A percentile compares a stretch with the other conserved stretches of the same genome.
Conservation (phyloP, 352 stramenopile genomes). For the Phytophthora pseudosyringae region DNA sequence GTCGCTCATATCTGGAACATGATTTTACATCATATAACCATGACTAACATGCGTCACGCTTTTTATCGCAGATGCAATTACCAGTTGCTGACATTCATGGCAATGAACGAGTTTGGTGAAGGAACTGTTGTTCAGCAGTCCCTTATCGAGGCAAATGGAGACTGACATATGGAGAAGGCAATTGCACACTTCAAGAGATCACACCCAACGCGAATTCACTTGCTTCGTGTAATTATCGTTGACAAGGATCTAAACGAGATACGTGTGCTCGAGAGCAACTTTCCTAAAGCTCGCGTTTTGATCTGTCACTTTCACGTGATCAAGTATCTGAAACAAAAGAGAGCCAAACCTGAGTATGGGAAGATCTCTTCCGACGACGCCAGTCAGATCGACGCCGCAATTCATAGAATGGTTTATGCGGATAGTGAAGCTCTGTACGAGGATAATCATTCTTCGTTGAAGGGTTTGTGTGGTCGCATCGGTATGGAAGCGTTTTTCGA, state of each 20-base stretch:
- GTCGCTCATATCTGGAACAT: no score
- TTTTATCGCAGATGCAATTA: slow-evolving; percentile 31
- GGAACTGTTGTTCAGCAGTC: slow-evolving; percentile 12
- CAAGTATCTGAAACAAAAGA: slow-evolving; percentile 23
- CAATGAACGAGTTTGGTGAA: slow-evolving; percentile 25
- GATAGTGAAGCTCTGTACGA: neutral
- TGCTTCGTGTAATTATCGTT: neutral
- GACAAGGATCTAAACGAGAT: slow-evolving; percentile 6
- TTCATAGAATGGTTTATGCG: slow-evolving; percentile 34
- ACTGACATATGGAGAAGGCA: slow-evolving; percentile 1
- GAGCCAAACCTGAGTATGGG: slow-evolving; percentile 5
- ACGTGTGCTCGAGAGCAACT: slow-evolving; percentile 7
- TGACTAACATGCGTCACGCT: neutral
- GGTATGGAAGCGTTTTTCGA: slow-evolving; percentile 9
- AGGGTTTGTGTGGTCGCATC: neutral
- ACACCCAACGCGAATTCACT: neutral
- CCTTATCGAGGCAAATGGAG: neutral
- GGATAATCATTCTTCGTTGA: neutral
- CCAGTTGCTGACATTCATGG: slow-evolving; percentile 22
- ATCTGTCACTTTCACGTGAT: slow-evolving; percentile 34
- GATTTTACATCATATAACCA: no score
- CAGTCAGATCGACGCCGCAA: slow-evolving; percentile 1
- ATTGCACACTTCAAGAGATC: neutral
- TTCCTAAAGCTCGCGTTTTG: slow-evolving; percentile 5
- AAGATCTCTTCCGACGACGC: slow-evolving; percentile 29